These are phyloP conservation scores for Arthroderma uncinatum DNA, from an alignment of 2,329 filamentous ascomycete species.

Conservation along the genomic window DNA sequence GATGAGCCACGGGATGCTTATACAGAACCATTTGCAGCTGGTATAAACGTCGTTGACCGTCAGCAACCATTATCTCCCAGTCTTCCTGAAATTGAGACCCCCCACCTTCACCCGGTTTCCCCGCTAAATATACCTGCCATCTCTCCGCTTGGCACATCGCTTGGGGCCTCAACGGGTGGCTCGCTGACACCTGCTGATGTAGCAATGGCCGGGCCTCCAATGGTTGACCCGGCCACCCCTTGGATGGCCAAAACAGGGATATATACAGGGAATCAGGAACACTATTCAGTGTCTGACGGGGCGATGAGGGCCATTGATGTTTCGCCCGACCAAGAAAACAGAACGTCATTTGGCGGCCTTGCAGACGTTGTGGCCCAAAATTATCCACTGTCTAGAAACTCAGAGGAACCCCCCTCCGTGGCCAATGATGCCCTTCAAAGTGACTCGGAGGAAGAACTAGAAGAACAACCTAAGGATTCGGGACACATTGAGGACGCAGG, in stretches of 20 bases:
- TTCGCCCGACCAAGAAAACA: neutral
- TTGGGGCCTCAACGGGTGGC: neutral
- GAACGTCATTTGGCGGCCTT: neutral
- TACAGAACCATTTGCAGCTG: neutral
- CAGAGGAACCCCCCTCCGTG: neutral
- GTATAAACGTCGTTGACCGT: no score
- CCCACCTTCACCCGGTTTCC: conserved; percentile 29
- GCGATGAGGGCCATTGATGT: neutral
- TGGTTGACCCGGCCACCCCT: no score
- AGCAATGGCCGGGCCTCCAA: no score
- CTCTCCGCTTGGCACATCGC: conserved; percentile 26
- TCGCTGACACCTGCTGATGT: neutral
- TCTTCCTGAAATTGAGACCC: conserved; percentile 23
- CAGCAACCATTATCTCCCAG: neutral
- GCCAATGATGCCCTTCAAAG: neutral
- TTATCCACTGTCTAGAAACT: neutral
- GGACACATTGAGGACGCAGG: neutral
- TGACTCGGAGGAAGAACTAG: neutral
- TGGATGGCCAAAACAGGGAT: neutral
- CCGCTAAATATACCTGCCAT: conserved; percentile 32
- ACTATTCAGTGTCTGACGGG: neutral
- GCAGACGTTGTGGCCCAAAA: neutral
- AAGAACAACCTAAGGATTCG: neutral
- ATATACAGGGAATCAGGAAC: neutral
- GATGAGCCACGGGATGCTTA: neutral